A percentile compares a stretch with the other conserved stretches of the same genome.
These are phyloP conservation scores for Eurotiales sp. DNA, from an alignment of 2,329 filamentous ascomycete genomes.

Conservation along the genomic window DNA sequence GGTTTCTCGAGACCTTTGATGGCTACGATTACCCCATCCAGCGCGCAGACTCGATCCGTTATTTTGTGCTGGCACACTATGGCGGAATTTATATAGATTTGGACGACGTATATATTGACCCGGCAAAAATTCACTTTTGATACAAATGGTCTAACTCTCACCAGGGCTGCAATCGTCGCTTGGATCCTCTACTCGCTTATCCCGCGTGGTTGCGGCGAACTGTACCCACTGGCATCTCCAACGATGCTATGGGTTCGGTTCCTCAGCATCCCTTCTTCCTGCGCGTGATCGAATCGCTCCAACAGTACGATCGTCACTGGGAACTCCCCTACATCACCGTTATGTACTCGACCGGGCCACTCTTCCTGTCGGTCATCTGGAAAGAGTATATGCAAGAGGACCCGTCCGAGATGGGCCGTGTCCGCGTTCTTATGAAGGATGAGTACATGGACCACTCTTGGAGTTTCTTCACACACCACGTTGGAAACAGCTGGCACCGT, in stretches of 20 bases:
- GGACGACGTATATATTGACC: conserved; percentile 54
- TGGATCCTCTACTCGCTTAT: conserved; percentile 66
- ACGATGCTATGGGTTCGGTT: conserved; percentile 73
- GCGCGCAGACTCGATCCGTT: conserved; percentile 71
- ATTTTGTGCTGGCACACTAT: conserved; percentile 72
- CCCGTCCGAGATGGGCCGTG: conserved; percentile 45
- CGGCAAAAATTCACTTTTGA: too few relatives aligned
- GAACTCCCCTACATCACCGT: conserved; percentile 70
- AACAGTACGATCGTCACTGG: conserved; percentile 66
- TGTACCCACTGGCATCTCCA: conserved; percentile 71
- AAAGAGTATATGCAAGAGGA: conserved; percentile 63
- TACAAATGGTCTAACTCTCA: too few relatives aligned
- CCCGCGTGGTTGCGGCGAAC: conserved; percentile 68
- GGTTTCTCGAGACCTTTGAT: conserved; percentile 72
- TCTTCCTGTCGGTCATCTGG: conserved; percentile 73
- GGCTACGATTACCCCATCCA: conserved; percentile 71
- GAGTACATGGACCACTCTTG: conserved; percentile 65
- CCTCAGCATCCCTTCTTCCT: conserved; percentile 72
- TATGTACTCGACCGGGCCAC: conserved; percentile 72
- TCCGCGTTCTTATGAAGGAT: conserved; percentile 65
- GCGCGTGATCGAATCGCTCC: conserved; percentile 62
- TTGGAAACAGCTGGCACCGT: conserved; percentile 63
- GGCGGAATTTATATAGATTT: conserved; percentile 79
- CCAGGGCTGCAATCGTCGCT: conserved; percentile 64
- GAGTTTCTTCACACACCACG: conserved; percentile 68